phyloP scores from a whole-genome alignment of 2,329 filamentous ascomycete genomes.

The Volutella citrinella region DNA sequence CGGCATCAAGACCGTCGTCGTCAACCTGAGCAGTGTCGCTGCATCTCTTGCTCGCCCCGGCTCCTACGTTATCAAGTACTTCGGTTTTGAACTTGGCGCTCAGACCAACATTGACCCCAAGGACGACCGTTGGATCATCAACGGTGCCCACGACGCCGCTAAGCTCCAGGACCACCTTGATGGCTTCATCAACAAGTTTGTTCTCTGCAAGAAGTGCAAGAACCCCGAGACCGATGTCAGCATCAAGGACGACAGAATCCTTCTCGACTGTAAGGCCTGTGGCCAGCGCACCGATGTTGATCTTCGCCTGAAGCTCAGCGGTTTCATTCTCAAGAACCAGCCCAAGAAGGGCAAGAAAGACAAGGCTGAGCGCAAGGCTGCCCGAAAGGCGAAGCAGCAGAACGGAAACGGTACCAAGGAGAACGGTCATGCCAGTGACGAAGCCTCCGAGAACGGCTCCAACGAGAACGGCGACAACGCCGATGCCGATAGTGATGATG shows the following conservation, averaged over 20 bases:
- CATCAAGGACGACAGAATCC: conserved; percentile 89
- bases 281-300: conserved; percentile 91
- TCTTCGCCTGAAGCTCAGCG: conserved; percentile 89
- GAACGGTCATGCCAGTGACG: conserved; percentile 57
- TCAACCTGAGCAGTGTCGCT: conserved; percentile 93
- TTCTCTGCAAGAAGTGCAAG: conserved; percentile 99
- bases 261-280: conserved; percentile 98
- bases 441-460: conserved; percentile 48
- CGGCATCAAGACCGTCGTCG: conserved; percentile 97
- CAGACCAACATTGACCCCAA: conserved; percentile 97
- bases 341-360: conserved; percentile 95
- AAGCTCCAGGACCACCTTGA: conserved; percentile 99
- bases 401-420: conserved; percentile 58
- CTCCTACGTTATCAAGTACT: conserved; percentile 98
- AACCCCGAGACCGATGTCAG: conserved; percentile 96
- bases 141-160: conserved; percentile 89
- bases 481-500: conserved; percentile 83
- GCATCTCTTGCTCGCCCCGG: conserved; percentile 88
- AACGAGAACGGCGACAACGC: conserved; percentile 50
- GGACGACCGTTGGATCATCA: conserved; percentile 99
- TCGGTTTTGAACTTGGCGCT: conserved; percentile 96
- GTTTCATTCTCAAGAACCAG: conserved; percentile 95
- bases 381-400: conserved; percentile 80
- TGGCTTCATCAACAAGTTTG: conserved; percentile 97
- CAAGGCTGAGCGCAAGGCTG: conserved; percentile 88